phyloP scores from a whole-genome alignment of 768 basidiomycete species.

The Dacryopinax spathularia region DNA sequence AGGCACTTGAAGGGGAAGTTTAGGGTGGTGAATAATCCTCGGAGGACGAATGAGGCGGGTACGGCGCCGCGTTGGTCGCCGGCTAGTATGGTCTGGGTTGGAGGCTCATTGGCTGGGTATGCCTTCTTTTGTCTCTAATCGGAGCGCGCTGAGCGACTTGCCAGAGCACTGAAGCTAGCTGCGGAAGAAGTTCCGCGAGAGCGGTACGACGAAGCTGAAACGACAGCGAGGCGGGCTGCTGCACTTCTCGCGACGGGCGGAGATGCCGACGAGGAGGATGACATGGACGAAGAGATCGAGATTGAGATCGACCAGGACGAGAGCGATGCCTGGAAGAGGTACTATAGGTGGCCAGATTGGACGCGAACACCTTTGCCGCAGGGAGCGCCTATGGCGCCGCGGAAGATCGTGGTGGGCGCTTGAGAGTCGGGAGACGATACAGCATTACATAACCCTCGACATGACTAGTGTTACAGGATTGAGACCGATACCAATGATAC shows the following conservation, averaged over 20 bases:
- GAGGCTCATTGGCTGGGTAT: conserved; percentile 83
- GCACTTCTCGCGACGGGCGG: conserved; percentile 15
- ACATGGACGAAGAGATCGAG: conserved; percentile 15
- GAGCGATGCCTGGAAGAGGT: conserved; percentile 26
- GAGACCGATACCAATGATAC: background rate
- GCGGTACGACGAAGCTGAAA: conserved; percentile 63
- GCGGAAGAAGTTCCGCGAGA: conserved; percentile 71
- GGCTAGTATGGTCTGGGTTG: conserved; percentile 76
- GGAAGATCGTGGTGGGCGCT: background rate
- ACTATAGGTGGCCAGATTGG: conserved; percentile 62
- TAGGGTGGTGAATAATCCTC: conserved; percentile 74
- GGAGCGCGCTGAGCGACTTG: conserved; percentile 2
- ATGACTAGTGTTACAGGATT: background rate
- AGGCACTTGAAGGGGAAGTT: conserved; percentile 58
- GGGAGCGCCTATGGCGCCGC: conserved; percentile 39
- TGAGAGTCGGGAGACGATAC: background rate
- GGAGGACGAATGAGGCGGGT: conserved; percentile 42
- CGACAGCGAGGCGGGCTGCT: conserved; percentile 16
- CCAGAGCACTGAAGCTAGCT: conserved; percentile 71
- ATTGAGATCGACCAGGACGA: conserved; percentile 7
- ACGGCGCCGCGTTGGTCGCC: conserved; percentile 81
- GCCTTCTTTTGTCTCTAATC: conserved; percentile 18
- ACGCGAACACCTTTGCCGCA: conserved; percentile 46
- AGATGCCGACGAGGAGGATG: conserved; percentile 15
- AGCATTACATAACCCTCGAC: too few relatives aligned